Conservation (phyloP, 345 rosid genomes). For the Gossypium rotundifolium region DNA sequence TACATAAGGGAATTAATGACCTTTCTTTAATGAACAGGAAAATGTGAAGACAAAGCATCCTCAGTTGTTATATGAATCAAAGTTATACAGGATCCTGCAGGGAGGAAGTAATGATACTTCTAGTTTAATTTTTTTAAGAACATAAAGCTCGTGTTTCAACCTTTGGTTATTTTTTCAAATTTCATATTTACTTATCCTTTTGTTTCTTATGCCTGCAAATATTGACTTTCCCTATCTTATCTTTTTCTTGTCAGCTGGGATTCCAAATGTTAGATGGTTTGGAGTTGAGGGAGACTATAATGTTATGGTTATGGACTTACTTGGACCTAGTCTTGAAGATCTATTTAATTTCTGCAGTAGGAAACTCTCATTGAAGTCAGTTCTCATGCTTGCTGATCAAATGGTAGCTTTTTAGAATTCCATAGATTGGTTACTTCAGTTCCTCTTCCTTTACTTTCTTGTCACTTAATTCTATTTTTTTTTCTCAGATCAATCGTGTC, state of each 20-base stretch:
- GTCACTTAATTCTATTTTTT: background rate
- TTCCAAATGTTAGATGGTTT: conserved; percentile 90
- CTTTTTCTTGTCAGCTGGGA: conserved; percentile 60
- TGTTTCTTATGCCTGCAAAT: background rate
- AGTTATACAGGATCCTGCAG: conserved; percentile 77
- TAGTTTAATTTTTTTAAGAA: background rate
- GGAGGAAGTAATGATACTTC: conserved; percentile 68
- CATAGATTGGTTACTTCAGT: background rate
- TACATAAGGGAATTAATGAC: background rate
- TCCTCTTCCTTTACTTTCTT: background rate
- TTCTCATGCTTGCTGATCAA: conserved; percentile 98
- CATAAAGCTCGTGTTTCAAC: background rate
- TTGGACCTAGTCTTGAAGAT: conserved; percentile 98
- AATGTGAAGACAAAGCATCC: conserved; percentile 89
- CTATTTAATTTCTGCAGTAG: conserved; percentile 81
- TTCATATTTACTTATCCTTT: background rate
- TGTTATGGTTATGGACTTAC: conserved; percentile 92
- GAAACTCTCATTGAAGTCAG: conserved; percentile 83
- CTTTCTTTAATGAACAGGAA: conserved; percentile 42
- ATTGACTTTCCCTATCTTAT: background rate
- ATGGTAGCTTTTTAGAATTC: conserved; percentile 46
- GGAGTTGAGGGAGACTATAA: conserved; percentile 94
- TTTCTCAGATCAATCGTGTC: conserved; percentile 74
- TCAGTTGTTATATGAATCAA: conserved; percentile 78
- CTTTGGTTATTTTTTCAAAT: background rate